Evolutionary conservation across 805 yeast genomes (phyloP), one percentile per base, ranked within the genome.

Genomic region (Schizosaccharomyces osmophilus): DNA sequence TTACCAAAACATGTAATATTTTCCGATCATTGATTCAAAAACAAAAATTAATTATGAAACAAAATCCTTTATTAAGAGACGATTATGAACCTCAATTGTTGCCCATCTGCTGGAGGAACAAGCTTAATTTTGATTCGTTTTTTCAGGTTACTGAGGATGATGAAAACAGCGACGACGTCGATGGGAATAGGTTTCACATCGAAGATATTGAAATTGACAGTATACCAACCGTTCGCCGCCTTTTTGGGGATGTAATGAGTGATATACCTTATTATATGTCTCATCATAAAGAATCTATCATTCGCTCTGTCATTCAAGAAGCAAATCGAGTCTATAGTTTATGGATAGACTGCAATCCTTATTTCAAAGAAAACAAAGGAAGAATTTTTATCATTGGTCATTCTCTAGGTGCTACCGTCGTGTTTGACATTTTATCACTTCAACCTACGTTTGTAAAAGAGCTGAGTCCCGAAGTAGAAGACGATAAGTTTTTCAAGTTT

Each of bases 31-130:
- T 66, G 32, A 67, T 74, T 31, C 65, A 67, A 9, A 67, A 68
- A 11, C 68, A 67, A 31, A 66, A 3, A 64, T 67, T 6, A 62
- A 51, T 24, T 11, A 22, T 51, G 57, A 22, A 29, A 51, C 36
- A 51, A 17, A 29, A 51, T 15, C 60, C 60, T 64, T 48, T 39
- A 5, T 17, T 59, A 15, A 57, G 61, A 15, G 39, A 42, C 15
- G 61, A 43, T 24, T 59, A 22, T 43, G 51, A 45, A 13, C 62
- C 61, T 59, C 55, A 32, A 29, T 68, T 73, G 4, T 73, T 90
- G 24, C 97, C 98, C 0, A 82, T 90, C 48, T 80, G 90, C 39
- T 90, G 98, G 98, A 77, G 98, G 62, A 83, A 85, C 64, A 80
- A 79, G 61, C 63, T 74, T 17, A 69, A 41, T 68, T 75, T 66